Base-by-base conservation (phyloP, 495 filamentous ascomycete genomes). In the Penicillium parvum region DNA sequence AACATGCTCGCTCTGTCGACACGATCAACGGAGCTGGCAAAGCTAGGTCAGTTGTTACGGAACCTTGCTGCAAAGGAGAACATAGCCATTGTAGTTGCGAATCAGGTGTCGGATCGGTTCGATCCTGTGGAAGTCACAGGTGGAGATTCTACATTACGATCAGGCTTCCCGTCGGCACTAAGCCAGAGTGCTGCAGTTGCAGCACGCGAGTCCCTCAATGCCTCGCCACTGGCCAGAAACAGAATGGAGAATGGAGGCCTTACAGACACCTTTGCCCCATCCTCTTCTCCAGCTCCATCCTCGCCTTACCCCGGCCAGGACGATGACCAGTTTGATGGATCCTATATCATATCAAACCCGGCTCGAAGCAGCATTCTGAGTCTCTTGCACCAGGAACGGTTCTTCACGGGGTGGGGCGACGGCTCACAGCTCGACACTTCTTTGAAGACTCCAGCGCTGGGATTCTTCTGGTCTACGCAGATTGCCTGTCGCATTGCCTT, bases 101-200 rank as follows among this genome's bases (percentile, higher is more conserved):
- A 98, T 56, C 92, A 98, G 60, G 94, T 98, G n/a, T 83, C 84
- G 4, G 92, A 98, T 66, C 78, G 88, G 5, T 95, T 98, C 53
- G 66, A 72, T 9, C 49, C 53, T 9, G 23, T 50, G 12, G 50
- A 65, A 5, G 40, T 33, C 1, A 37, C 21, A 5, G 28, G 19
- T 16, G 25, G 26, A 10, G 40, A 43, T 7, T 21, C 44, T 7
- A 4, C 34, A 9, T 40, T 51, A 18, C 37, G 47, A 9, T 5
- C 47, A 33, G 32, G 43, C 22, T 46, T 58, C 19, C 41, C 50
- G 8, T 53, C 49, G 14, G 37, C 40, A 7, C 43, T 43, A 1
- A 51, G 53, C 39, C 51, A 49, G 29, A 51, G 20, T 27, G 34
- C 39, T 29, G 30, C 32, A 32, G 21, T 23, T 19, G 7, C 43